Evolutionary conservation across 768 basidiomycete genomes (phyloP).

Genomic region (Suillus paluster): DNA sequence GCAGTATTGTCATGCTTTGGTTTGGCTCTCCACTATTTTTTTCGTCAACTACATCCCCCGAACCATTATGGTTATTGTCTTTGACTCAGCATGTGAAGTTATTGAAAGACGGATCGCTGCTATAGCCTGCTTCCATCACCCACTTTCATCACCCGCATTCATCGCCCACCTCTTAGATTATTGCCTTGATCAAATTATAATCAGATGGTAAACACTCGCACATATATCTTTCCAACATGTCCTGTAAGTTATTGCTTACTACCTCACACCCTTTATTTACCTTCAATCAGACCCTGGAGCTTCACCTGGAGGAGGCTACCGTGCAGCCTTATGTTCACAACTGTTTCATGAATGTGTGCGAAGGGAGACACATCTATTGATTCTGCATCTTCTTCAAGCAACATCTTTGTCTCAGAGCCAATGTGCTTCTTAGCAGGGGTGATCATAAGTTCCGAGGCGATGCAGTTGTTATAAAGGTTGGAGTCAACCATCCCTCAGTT

Average conservation of each 20-base stretch:
- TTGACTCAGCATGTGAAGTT: not conserved
- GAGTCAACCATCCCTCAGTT: not conserved
- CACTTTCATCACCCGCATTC: not conserved
- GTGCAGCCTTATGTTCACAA: constrained; percentile 16
- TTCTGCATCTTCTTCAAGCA: constrained; percentile 17
- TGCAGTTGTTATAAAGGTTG: constrained; percentile 9
- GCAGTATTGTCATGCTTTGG: too few relatives aligned
- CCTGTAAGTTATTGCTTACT: not conserved
- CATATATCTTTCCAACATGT: not conserved
- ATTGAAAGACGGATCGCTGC: not conserved
- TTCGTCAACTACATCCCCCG: not conserved
- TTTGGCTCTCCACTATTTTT: too few relatives aligned
- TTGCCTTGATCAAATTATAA: not conserved
- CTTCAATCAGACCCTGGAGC: not conserved
- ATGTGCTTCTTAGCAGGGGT: not conserved
- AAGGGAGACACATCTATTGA: constrained; percentile 4
- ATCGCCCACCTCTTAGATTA: too few relatives aligned
- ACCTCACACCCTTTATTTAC: not conserved
- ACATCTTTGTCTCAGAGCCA: constrained; percentile 7
- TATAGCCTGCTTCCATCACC: not conserved
- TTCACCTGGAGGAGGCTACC: constrained; percentile 8
- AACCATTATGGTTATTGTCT: not conserved
- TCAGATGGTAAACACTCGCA: not conserved
- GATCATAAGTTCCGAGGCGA: constrained; percentile 1
- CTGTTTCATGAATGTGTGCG: constrained; percentile 2